Evolutionary conservation across 2,329 filamentous ascomycete species (phyloP).

Genomic region (Hirsutella thompsonii): DNA sequence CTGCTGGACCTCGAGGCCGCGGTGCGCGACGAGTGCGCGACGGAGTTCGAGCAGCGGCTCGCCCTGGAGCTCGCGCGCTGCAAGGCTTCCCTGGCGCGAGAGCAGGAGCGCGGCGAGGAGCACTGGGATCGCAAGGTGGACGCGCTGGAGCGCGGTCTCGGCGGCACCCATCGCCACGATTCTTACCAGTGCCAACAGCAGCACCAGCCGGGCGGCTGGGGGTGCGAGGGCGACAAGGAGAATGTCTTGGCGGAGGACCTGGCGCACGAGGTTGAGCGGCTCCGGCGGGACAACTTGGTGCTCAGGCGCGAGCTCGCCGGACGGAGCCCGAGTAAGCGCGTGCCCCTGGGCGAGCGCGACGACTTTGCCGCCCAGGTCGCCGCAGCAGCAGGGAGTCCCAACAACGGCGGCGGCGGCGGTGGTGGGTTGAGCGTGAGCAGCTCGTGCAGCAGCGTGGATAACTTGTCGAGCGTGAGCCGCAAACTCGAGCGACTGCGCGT

Average conservation of each 20-base stretch:
- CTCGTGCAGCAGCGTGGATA: no score
- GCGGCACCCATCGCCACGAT: conserved; percentile 25
- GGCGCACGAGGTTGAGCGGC: conserved; percentile 56
- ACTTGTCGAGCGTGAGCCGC: conserved; percentile 27
- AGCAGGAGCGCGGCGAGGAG: conserved; percentile 68
- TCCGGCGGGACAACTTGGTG: conserved; percentile 50
- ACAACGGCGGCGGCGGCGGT: no score
- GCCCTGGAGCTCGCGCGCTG: conserved; percentile 67
- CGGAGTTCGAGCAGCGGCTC: conserved; percentile 71
- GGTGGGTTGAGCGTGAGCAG: no score
- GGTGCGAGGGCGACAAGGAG: conserved; percentile 49
- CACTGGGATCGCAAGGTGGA: conserved; percentile 82
- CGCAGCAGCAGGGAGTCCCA: no score
- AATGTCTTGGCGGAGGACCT: conserved; percentile 50
- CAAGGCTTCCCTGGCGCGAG: conserved; percentile 65
- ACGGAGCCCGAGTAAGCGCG: conserved; percentile 49
- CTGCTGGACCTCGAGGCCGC: conserved; percentile 62
- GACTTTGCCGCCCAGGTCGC: conserved; percentile 27
- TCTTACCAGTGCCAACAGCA: not conserved
- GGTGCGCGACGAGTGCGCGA: conserved; percentile 78
- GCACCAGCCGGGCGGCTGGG: no score
- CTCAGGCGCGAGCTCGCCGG: conserved; percentile 52
- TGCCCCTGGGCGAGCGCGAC: conserved; percentile 40
- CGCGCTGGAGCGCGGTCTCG: conserved; percentile 38
- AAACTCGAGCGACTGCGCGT: conserved; percentile 39